phyloP scores from a whole-genome alignment of 202 grass and related monocot genomes.

The Carex arenaria region DNA sequence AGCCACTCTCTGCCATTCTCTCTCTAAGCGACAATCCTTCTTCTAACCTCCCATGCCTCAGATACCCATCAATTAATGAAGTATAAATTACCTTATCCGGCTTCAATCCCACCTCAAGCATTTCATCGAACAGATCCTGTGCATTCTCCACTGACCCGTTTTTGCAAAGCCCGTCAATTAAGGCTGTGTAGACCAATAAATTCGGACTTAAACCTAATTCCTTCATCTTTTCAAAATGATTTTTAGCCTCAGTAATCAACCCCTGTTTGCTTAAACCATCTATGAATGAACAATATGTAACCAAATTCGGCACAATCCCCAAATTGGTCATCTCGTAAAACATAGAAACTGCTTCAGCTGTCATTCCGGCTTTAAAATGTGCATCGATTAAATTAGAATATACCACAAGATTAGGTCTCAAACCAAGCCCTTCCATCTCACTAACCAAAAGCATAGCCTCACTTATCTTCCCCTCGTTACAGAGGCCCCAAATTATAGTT shows the following conservation, averaged over 20 bases:
- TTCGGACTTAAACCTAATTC: constrained; percentile 59
- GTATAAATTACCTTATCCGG: constrained; percentile 82
- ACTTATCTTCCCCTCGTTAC: constrained; percentile 68
- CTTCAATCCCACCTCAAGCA: constrained; percentile 44
- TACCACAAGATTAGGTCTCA: constrained; percentile 76
- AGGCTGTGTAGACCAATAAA: constrained; percentile 54
- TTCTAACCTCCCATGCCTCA: constrained; percentile 68
- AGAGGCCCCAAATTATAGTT: constrained; percentile 78
- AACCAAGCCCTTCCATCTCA: constrained; percentile 65
- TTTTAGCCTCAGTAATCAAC: constrained; percentile 48
- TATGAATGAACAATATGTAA: constrained; percentile 78
- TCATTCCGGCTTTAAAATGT: constrained; percentile 67
- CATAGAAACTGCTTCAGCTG: constrained; percentile 63
- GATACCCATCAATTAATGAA: constrained; percentile 76
- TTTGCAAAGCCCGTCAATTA: constrained; percentile 89
- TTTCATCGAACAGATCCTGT: constrained; percentile 62
- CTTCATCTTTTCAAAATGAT: constrained; percentile 75
- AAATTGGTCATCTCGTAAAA: constrained; percentile 61
- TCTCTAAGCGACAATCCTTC: constrained; percentile 62
- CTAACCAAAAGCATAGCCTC: constrained; percentile 73
- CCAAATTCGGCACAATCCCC: constrained; percentile 52
- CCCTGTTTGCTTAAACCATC: constrained; percentile 90
- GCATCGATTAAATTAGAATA: constrained; percentile 91
- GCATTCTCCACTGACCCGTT: constrained; percentile 60
- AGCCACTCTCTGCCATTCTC: constrained; percentile 70